Percentiles rank a stretch among this genome's conserved stretches.
These are phyloP conservation scores for Ascosphaera acerosa DNA, from an alignment of 2,329 filamentous ascomycete genomes.

Conservation along the genomic window DNA sequence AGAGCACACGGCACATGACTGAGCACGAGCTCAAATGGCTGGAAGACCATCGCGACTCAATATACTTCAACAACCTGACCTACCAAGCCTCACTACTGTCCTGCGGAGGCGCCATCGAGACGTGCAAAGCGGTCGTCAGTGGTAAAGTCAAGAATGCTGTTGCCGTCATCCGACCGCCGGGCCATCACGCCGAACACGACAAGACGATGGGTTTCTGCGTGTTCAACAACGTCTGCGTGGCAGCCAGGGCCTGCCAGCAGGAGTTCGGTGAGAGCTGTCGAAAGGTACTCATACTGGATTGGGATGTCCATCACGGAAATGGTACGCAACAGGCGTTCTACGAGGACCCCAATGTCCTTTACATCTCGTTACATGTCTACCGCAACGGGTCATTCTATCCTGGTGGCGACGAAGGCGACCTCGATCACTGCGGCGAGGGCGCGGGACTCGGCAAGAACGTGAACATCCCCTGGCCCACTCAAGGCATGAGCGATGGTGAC, in stretches of 20 bases:
- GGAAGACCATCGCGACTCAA: conserved; percentile 44
- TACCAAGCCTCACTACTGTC: conserved; percentile 61
- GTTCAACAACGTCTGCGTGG: conserved; percentile 93
- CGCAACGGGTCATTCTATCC: conserved; percentile 70
- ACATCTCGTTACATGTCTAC: conserved; percentile 86
- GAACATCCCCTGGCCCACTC: conserved; percentile 41
- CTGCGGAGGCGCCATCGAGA: conserved; percentile 83
- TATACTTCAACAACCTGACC: conserved; percentile 64
- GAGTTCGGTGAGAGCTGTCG: conserved; percentile 58
- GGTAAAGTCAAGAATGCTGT: conserved; percentile 82
- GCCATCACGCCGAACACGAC: conserved; percentile 78
- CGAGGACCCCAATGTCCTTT: conserved; percentile 76
- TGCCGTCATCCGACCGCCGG: conserved; percentile 80
- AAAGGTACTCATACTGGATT: conserved; percentile 82
- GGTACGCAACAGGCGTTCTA: conserved; percentile 95
- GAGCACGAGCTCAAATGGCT: conserved; percentile 40
- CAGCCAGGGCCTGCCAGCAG: conserved; percentile 62
- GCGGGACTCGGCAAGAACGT: conserved; percentile 36
- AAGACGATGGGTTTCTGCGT: conserved; percentile 84
- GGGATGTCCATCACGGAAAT: conserved; percentile 58
- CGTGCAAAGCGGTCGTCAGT: conserved; percentile 67
- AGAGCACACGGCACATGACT: conserved; percentile 25
- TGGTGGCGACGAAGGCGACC: conserved; percentile 30
- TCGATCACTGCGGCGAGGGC: conserved; percentile 32
- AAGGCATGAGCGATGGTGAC: conserved; percentile 80